Evolutionary conservation across 257 asterid genomes (phyloP), one percentile per base, ranked within the genome.

Genomic region (Salvia rosmarinus): DNA sequence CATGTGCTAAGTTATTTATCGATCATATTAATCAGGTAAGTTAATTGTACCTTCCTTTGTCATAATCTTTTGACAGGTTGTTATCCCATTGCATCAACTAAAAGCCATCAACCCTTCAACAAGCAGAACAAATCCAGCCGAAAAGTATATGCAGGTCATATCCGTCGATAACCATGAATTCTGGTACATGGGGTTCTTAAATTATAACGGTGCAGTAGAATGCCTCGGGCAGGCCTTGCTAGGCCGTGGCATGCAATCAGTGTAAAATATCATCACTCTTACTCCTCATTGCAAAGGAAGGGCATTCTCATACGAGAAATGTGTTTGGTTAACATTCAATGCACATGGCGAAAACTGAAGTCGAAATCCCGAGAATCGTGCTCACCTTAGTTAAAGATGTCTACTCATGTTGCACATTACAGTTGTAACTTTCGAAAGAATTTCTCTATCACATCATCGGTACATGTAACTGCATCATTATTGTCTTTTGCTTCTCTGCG

Each of bases 161-260:
- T 94, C 98, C 3, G 83, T 91, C 19, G 99, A 91, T 75, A 85
- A 81, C 86, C 97, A 95, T 58, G 99, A 95, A 71, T 95, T 91
- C 81, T 95, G 99, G 98, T 88, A 80, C 78, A 85, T 91, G 98
- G 99, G 99, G 40, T 95, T 95, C 39, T 77, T 95, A 67, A 82
- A 89, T 51, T 95, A 95, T 51, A 80, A 63, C 3, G 84, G 92
- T 14, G 98, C 99, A 17, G 95, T 86, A 16, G 87, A 85, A 70
- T 84, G 80, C 86, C 86, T 95, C 16, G 87, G 83, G 75, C 85
- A 86, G 34, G 81, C 83, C 20, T 70, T 89, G 49, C 74, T 70
- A 52, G 81, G 85, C 44, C 83, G 74, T 4, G 81, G 62, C 30
- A 57, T 34, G 49, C 82, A 77, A 47, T 72, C 88, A 3, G 89